Percentiles rank a stretch among this genome's conserved stretches.
These are phyloP conservation scores for Annulohypoxylon moriforme DNA, from an alignment of 495 filamentous ascomycete genomes.

Conservation along the genomic window DNA sequence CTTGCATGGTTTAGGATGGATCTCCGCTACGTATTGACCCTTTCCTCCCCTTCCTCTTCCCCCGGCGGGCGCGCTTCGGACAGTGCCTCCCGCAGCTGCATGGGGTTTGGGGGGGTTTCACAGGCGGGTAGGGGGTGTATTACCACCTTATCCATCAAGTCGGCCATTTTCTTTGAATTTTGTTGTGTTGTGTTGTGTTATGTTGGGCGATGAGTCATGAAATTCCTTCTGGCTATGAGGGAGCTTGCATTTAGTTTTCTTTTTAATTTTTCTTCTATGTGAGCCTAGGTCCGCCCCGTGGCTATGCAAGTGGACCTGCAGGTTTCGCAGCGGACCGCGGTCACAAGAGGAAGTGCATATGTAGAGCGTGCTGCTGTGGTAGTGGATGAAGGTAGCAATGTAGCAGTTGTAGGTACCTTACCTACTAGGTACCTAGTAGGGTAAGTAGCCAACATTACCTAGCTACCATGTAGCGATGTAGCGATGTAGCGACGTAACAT, in stretches of 20 bases:
- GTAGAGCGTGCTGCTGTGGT: slow-evolving; percentile 38
- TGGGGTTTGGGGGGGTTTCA: slow-evolving; percentile 32
- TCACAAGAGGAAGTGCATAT: slow-evolving; percentile 52
- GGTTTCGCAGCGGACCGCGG: slow-evolving; percentile 51
- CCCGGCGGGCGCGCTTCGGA: slow-evolving; percentile 42
- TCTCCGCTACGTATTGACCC: slow-evolving; percentile 14
- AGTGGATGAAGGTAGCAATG: slow-evolving; percentile 3
- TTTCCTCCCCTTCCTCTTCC: background rate
- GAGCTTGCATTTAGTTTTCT: background rate
- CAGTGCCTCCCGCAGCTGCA: slow-evolving; percentile 47
- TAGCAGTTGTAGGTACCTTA: too few species aligned
- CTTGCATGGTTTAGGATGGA: slow-evolving; percentile 41
- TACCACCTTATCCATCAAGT: slow-evolving; percentile 28
- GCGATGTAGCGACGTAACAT: slow-evolving; percentile 22
- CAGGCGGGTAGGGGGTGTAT: slow-evolving; percentile 28
- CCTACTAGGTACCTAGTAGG: too few species aligned
- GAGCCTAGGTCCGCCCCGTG: slow-evolving; percentile 1
- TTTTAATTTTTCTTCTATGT: too few species aligned
- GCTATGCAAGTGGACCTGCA: slow-evolving; percentile 40
- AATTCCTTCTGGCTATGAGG: background rate
- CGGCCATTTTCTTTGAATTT: slow-evolving; percentile 3
- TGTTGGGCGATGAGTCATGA: slow-evolving; percentile 32
- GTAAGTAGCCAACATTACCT: too few species aligned
- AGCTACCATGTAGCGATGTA: too few species aligned
- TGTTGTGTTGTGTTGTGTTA: background rate